Evolutionary conservation across 257 asterid genomes (phyloP).

Genomic region (Craterostigma plantagineum): DNA sequence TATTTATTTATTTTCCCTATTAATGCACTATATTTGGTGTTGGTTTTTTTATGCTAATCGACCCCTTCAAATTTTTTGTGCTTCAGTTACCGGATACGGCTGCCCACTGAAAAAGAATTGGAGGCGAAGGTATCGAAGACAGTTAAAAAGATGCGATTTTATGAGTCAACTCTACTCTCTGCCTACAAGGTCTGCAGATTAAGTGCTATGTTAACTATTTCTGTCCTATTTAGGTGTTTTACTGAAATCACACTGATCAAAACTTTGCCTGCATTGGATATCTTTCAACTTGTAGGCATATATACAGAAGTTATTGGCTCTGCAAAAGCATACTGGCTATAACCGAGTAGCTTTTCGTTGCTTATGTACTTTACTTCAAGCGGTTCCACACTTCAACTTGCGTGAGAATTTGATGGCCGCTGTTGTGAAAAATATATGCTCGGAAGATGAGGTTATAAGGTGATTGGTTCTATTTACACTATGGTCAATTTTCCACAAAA

Average conservation of each 20-base stretch:
- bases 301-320: constrained; percentile 55
- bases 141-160: constrained; percentile 60
- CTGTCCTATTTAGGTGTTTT: constrained; percentile 4
- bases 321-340: constrained; percentile 44
- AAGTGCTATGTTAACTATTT: constrained; percentile 6
- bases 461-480: constrained; percentile 17
- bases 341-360: constrained; percentile 69
- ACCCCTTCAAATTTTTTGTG: constrained; percentile 9
- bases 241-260: constrained; percentile 1
- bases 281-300: constrained; percentile 39
- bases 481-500: constrained; percentile 5
- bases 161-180: constrained; percentile 65
- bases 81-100: constrained; percentile 80
- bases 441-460: constrained; percentile 77
- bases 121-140: constrained; percentile 88
- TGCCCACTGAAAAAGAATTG: constrained; percentile 87
- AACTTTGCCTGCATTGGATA: constrained; percentile 8
- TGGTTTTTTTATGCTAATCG: constrained; percentile 5
- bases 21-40: constrained; percentile 1
- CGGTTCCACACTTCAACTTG: constrained; percentile 87
- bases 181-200: constrained; percentile 51
- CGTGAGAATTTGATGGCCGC: constrained; percentile 59
- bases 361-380: constrained; percentile 64
- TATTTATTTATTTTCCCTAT: too few species aligned
- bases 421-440: constrained; percentile 60